Evolutionary conservation across 768 basidiomycete species (phyloP), one percentile per base, ranked within the genome.

Genomic region (Termitomyces sp.): DNA sequence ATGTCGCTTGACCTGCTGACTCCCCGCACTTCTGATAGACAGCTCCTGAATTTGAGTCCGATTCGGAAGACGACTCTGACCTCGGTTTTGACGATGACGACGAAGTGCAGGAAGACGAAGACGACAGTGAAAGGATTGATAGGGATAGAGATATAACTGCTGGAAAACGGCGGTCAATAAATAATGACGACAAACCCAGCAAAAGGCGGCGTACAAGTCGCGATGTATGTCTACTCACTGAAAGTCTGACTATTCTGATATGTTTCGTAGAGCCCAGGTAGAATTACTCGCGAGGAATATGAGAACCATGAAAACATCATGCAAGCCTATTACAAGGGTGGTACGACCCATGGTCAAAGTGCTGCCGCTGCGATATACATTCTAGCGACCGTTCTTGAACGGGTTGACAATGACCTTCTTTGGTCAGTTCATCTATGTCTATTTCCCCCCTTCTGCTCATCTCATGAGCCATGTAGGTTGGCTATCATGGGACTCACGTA

Each of bases 401-500:
- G 95, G 35, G 90, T 88, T 11, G 96, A 98, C 70, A 92, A 94
- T 66, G 94, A 98, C 70, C 79, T 95, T 7, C 76, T 98, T 47
- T 99, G 97, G 97, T 94, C 65, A 50, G 78, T 16, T 20, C n/a
- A 41, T 44, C 22, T 24, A 30, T 52, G n/a, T 30, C 26, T 45
- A n/a, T 51, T 53, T 22, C 22, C 43, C 11, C 22, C 38, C 55
- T 28, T 32, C 20, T 9, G 30, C 16, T 35, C 22, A 50, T 26
- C 44, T 47, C 53, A 58, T 61, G 60, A 55, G 24, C 20, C 35
- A 4, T 20, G 10, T 67, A 94, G 93, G 93, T 80, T 95, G 33
- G 92, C 94, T 9, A 94, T 98, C 62, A 79, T 98, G 47, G 94
- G 94, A 44, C 79, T 98, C 35, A 98, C 97, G 18, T 87, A 85